Base-by-base conservation (phyloP, 2,329 filamentous ascomycete species). In the Hymenoscyphus repandus region DNA sequence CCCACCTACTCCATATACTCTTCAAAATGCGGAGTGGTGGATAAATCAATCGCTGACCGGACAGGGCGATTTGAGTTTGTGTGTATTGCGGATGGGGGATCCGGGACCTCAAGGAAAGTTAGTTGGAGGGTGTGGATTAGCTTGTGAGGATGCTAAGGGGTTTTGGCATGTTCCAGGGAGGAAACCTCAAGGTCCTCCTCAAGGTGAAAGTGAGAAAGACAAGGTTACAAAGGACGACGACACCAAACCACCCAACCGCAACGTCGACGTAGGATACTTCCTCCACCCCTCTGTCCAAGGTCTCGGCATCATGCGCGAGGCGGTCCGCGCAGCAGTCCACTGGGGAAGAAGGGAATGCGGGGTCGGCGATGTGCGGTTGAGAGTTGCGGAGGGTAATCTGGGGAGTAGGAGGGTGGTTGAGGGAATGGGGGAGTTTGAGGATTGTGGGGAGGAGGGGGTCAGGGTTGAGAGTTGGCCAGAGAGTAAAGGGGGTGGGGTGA, bases 401-500 rank as follows among this genome's bases (percentile, higher is more conserved):
- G 45, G 5, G 18, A 56, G 54, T 47, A 47, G 44, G 38, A 39
- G 33, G 37, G 42, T 57, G 11, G 36, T 57, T 13, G 42, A 48
- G 47, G 18, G 38, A 3, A 18, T 57, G 11, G 22, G 13, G 12
- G 49, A 37, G 13, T 58, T 54, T 49, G 44, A 46, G 18, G 41
- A 27, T 27, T 27, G 22, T 7, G 22, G 46, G 41, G 22, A 31
- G 13, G 47, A 52, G 41, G 47, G 43, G 18, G 18, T 27, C 22
- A 41, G 47, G 18, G 30, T 46, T 6, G 34, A 39, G 18, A 31
- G 10, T 39, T 56, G 50, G 49, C 56, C 56, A 17, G 51, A 55
- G 37, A 32, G 18, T 11, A 58, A 58, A 44, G 56, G 56, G 5
- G 56, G 56, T 43, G 52, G 51, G 32, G 36, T 30, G 42, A 56